Conservation (phyloP, 345 rosid genomes). For the Gossypium raimondii region DNA sequence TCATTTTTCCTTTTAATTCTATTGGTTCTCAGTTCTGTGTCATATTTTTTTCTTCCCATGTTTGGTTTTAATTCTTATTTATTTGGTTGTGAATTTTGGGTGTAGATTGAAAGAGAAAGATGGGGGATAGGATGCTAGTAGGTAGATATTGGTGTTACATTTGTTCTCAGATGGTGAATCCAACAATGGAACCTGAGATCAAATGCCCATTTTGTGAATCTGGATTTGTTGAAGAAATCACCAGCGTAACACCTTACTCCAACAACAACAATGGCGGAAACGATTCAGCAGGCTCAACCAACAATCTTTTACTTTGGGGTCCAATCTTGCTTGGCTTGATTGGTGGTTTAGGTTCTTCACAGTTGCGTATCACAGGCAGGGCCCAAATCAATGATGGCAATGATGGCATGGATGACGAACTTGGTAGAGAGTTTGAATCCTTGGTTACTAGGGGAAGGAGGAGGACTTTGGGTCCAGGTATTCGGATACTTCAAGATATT, state of each 20-base stretch:
- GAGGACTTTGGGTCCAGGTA: constrained; percentile 19
- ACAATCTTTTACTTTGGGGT: constrained; percentile 30
- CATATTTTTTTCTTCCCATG: not conserved
- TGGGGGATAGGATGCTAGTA: constrained; percentile 49
- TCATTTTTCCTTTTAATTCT: not conserved
- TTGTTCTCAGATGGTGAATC: constrained; percentile 49
- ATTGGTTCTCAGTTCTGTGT: not conserved
- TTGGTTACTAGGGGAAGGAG: constrained; percentile 15
- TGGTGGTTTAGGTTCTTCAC: constrained; percentile 29
- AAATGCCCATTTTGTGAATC: constrained; percentile 48
- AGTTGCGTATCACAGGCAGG: constrained; percentile 12
- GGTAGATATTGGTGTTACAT: constrained; percentile 62
- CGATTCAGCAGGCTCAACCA: constrained; percentile 27
- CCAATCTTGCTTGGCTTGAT: constrained; percentile 40
- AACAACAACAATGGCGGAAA: constrained; percentile 19
- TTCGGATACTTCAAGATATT: constrained; percentile 28
- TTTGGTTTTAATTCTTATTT: not conserved
- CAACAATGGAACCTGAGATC: constrained; percentile 34
- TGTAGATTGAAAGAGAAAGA: constrained; percentile 14
- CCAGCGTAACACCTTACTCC: constrained; percentile 9
- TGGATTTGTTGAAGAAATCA: constrained; percentile 56
- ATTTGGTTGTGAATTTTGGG: not conserved
- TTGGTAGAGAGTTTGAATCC: constrained; percentile 23
- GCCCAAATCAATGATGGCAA: constrained; percentile 17
- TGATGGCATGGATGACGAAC: constrained; percentile 20